phyloP scores from a whole-genome alignment of 805 yeast genomes.

The Candida qinlingensis region DNA sequence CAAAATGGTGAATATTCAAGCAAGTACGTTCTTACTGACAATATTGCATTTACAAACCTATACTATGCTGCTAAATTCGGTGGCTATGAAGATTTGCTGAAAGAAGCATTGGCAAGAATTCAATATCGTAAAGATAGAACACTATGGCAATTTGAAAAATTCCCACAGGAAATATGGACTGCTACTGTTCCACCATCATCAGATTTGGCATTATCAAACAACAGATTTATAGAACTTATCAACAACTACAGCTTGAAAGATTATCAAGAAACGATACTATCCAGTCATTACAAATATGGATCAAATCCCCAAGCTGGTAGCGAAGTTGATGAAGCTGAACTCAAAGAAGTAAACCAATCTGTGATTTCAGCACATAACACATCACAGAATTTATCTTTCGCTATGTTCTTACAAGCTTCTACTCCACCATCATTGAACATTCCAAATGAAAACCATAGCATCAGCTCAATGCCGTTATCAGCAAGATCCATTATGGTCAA shows the following conservation, averaged over 20 bases:
- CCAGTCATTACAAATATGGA: constrained; percentile 21
- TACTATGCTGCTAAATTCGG: constrained; percentile 13
- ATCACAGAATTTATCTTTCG: constrained; percentile 16
- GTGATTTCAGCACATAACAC: constrained; percentile 10
- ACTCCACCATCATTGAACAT: background rate
- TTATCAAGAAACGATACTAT: constrained; percentile 16
- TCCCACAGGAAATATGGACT: constrained; percentile 6
- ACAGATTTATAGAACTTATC: constrained; percentile 3
- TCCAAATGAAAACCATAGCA: constrained; percentile 16
- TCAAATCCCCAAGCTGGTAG: background rate
- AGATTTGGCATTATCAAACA: constrained; percentile 6
- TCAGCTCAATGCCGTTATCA: constrained; percentile 24
- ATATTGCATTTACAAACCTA: constrained; percentile 14
- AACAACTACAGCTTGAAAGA: constrained; percentile 6
- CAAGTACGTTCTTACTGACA: constrained; percentile 14
- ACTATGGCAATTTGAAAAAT: constrained; percentile 14
- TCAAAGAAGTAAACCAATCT: constrained; percentile 9
- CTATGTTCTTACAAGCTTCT: constrained; percentile 15
- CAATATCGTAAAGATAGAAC: constrained; percentile 16
- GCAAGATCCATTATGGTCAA: constrained; percentile 21
- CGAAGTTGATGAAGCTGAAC: constrained; percentile 2
- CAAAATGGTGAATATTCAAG: background rate
- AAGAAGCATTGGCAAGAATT: constrained; percentile 16
- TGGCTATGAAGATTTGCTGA: constrained; percentile 7
- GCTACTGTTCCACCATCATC: constrained; percentile 5